Evolutionary conservation across 345 rosid genomes (phyloP), one percentile per base, ranked within the genome.

Genomic region (Bretschneidera sinensis): DNA sequence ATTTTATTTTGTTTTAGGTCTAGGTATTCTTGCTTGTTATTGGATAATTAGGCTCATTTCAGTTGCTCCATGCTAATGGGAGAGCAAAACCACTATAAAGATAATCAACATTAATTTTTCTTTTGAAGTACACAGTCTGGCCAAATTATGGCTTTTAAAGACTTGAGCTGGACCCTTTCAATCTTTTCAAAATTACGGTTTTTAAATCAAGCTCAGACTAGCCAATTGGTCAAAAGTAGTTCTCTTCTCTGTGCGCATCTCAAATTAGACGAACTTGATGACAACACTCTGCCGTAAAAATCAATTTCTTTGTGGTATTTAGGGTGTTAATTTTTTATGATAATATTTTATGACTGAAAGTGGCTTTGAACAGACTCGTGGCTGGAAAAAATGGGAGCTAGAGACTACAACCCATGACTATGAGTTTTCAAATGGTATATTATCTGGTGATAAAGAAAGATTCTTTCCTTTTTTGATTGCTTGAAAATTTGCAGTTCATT

Each of bases 381-480:
- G 91, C 55, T 94, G 97, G 99, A 94, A 94, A 78, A 70, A 70
- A 10, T 94, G 99, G 97, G 99, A 94, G 71, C 70, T 55, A 60
- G 99, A 94, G 76, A 88, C 96, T 62, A 63, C 61, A 47, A 76
- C 97, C 25, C 78, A 72, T 62, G 71, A 82, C 71, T 90, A 86
- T 31, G 97, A 94, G 74, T 94, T 94, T 71, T 78, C 96, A 55
- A 75, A 75, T 24, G 99, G 99, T 90, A 86, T 22, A 57, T 57
- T 9, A 48, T 39, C 61, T 16, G 17, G 28, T 54, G 21, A 51
- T 62, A 62, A 34, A 18, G 24, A 56, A 13, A 31, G n/a, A n/a
- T 24, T 69, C 57, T 53, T 55, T 10, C 24, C 55, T n/a, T 65
- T 19, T 65, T 18, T 62, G 45, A 45, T 21, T 28, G 60, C 28